Evolutionary conservation across 31 red algal species (phyloP), one percentile per base, ranked within the genome.

Genomic region (Asparagopsis taxiformis): DNA sequence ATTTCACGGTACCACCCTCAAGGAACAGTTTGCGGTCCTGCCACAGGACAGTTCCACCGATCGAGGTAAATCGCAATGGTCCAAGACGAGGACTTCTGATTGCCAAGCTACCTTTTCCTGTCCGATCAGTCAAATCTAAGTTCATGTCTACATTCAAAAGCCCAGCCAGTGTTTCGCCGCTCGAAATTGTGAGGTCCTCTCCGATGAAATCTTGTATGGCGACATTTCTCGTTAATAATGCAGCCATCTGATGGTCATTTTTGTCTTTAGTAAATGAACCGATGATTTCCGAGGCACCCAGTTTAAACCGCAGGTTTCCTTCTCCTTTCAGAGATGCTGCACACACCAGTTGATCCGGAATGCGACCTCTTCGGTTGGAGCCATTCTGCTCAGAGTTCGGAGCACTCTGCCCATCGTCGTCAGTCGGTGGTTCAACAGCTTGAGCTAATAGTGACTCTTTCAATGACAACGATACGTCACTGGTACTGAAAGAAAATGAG

Each of bases 1-100:
- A 75, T 26, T 60, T 65, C 13, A 75, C 44, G 15, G 19, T 53
- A n/a, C 55, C 72, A 6, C 70, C 31, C 21, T 75, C 43, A 31
- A 84, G 60, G 24, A 59, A 76, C 0, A 92, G 33, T 28, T 75
- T 74, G 10, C 65, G 59, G 31, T 92, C 72, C 6, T 53, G 70
- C 88, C 88, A 92, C 13, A 69, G 22, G 19, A 92, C 16, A 35
- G 83, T 51, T 2, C 77, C 87, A 25, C 35, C 51, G 33, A 76
- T 35, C 6, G 68, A 65, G 0, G 50, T 28, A 33, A 80, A 76
- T 15, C 54, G 46, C 31, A 82, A 31, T 3, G 55, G 36, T 8
- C 75, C 77, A 55, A 91, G n/a, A 0, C 32, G 22, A 1, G 75
- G 69, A 0, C 62, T 31, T 24, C 55, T 39, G 30, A 91, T 21